Conservation (phyloP, 2,329 filamentous ascomycete species). For the Ophiocordyceps sinensis region DNA sequence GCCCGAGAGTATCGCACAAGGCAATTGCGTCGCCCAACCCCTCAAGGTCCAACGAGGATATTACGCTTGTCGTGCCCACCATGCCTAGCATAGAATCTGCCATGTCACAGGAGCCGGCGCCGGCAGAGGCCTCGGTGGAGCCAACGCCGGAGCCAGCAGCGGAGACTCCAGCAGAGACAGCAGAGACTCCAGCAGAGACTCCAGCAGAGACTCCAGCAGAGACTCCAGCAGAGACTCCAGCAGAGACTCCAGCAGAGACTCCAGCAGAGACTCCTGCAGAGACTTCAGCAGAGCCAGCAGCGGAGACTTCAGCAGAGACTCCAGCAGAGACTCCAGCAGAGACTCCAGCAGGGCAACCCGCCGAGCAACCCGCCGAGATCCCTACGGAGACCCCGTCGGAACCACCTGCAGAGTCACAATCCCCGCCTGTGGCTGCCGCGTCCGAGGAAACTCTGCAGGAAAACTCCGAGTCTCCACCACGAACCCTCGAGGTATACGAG, state of each 20-base stretch:
- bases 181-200: too few species aligned
- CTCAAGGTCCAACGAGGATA: conserved; percentile 33
- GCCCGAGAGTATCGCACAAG: conserved; percentile 19
- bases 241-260: neutral
- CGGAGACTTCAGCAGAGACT: conserved; percentile 1
- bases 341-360: too few species aligned
- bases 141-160: conserved; percentile 4
- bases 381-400: neutral
- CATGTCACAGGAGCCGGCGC: conserved; percentile 12
- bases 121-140: conserved; percentile 4
- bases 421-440: neutral
- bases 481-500: conserved; percentile 43
- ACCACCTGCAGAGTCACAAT: neutral
- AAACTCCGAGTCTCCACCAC: conserved; percentile 15
- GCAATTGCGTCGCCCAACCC: conserved; percentile 24
- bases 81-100: conserved; percentile 22
- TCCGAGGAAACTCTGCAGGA: neutral
- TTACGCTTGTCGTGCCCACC: conserved; percentile 36
- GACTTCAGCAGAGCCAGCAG: conserved; percentile 4
- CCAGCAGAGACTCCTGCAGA: conserved; percentile 1
- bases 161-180: neutral
- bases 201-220: neutral
- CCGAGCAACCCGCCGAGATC: neutral
- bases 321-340: neutral
- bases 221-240: neutral